Conservation (phyloP, 306 rosid genomes). For the Malus sylvestris region DNA sequence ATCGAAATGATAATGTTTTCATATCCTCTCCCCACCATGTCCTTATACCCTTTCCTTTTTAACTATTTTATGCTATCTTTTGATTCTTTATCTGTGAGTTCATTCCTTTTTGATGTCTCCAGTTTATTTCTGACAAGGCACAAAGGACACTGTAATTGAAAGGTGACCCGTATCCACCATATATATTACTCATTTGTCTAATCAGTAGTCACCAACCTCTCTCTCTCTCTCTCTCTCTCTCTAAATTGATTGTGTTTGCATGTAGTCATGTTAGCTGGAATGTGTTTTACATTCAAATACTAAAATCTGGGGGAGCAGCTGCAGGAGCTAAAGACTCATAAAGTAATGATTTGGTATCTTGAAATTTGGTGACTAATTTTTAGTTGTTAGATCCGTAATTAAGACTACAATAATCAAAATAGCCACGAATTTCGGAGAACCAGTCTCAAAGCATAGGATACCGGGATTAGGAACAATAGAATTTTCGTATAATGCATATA, state of each 20-base stretch:
- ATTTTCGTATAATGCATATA: no score
- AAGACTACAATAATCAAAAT: no score
- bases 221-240: background rate
- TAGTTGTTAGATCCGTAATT: background rate
- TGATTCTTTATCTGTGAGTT: background rate
- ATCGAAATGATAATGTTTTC: conserved; percentile 4
- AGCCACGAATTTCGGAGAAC: background rate
- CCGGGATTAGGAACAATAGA: no score
- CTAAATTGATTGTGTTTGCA: background rate
- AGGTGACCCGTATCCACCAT: background rate
- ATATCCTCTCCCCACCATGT: background rate
- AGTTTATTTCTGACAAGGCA: background rate
- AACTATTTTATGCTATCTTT: background rate
- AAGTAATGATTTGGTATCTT: background rate
- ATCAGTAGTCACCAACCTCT: background rate
- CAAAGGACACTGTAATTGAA: background rate
- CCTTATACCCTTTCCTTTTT: background rate
- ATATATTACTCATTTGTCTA: background rate
- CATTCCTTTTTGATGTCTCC: background rate
- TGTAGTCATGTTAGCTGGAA: background rate
- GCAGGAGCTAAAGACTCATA: background rate
- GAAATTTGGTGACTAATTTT: background rate
- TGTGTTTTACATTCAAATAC: background rate
- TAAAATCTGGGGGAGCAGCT: background rate
- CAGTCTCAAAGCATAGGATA: background rate